These are phyloP conservation scores for Fusarium phyllophilum DNA, from an alignment of 2,329 filamentous ascomycete species.

Conservation along the genomic window DNA sequence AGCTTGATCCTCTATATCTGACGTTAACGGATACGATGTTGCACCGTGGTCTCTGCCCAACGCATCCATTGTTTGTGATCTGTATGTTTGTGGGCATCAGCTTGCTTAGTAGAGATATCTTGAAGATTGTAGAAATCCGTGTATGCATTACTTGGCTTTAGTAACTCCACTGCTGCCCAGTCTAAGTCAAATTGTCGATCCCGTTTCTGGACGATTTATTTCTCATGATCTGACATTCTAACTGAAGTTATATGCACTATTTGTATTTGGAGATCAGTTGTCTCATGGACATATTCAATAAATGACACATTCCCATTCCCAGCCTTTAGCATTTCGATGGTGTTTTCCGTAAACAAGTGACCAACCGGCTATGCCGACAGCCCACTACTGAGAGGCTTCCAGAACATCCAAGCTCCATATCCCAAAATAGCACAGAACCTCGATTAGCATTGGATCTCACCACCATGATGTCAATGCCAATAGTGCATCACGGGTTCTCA, in stretches of 20 bases:
- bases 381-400: constrained; percentile 6
- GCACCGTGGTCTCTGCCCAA: neutral
- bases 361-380: constrained; percentile 11
- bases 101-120: neutral
- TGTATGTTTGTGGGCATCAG: neutral
- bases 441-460: constrained; percentile 16
- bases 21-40: neutral
- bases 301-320: neutral
- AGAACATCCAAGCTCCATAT: constrained; percentile 9
- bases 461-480: constrained; percentile 37
- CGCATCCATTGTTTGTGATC: neutral
- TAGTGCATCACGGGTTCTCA: constrained; percentile 18
- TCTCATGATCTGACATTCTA: neutral
- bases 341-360: neutral
- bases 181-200: neutral
- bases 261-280: neutral
- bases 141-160: neutral
- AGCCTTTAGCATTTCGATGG: neutral
- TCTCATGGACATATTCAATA: neutral
- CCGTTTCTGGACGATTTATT: neutral
- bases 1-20: constrained; percentile 1
- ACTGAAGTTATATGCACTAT: neutral
- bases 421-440: constrained; percentile 27
- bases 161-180: neutral
- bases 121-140: neutral